Base-by-base conservation (phyloP, 495 filamentous ascomycete genomes). In the Acidiella bohemica region DNA sequence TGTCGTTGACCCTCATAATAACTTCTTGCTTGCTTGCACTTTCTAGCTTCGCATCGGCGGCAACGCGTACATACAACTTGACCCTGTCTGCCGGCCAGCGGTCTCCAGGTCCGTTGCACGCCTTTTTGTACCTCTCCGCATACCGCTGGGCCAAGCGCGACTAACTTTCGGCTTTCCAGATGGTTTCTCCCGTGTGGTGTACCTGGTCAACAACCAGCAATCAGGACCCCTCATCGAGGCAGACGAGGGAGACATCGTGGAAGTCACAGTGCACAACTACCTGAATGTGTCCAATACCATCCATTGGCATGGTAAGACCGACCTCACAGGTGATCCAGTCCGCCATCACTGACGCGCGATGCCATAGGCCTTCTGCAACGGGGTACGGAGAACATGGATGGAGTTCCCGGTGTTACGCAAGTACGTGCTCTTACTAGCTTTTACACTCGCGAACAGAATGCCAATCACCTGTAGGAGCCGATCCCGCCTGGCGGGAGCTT, bases 151-250 rank as follows among this genome's bases (percentile, higher is more conserved):
- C n/a, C n/a, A n/a, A n/a, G n/a, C 25, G n/a, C 25, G 25, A n/a
- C 13, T 27, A 27, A 27, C n/a, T 7, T 7, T 7, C 4, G n/a
- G n/a, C n/a, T n/a, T 53, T 66, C 65, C 22, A 41, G 50, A 55
- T 36, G 53, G 53, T 11, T 31, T 46, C 32, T 4, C 27, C 16
- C 46, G 46, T 6, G 37, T 46, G 18, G 50, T 50, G 12, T 50
- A 50, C 26, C 39, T 53, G 9, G 64, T 75, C 47, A 74, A 76
- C 50, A 67, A 66, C 14, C 63, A 63, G 32, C 63, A 66, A 21
- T 72, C 72, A 0, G 72, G 72, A 0, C 72, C 72, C 5, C 43
- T 71, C 12, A 66, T 76, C 41, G 59, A 66, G 43, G 62, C 61
- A 20, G 60, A 68, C 47, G 59, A 64, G 42, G 68, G 63, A 12